These are phyloP conservation scores for Candida sakaeoensis DNA, from an alignment of 805 yeast species.

Conservation along the genomic window DNA sequence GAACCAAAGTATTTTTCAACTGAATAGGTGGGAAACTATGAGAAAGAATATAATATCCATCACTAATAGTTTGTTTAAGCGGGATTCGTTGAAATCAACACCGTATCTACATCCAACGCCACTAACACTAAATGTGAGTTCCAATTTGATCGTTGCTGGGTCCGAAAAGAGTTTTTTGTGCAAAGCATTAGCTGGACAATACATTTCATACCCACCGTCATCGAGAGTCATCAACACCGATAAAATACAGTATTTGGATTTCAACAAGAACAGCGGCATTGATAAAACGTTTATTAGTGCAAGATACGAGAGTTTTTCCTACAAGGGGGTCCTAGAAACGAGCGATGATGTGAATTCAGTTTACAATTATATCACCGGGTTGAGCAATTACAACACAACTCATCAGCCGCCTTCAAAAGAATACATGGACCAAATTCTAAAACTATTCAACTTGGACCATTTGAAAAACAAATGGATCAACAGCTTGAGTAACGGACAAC, in stretches of 20 bases:
- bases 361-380: slow-evolving; percentile 51
- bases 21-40: not conserved
- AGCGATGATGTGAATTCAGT: slow-evolving; percentile 65
- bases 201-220: slow-evolving; percentile 47
- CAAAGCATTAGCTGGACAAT: slow-evolving; percentile 53
- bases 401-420: slow-evolving; percentile 13
- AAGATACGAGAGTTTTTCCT: slow-evolving; percentile 71
- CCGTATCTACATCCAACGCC: not conserved
- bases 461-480: slow-evolving; percentile 74
- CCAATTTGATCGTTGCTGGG: slow-evolving; percentile 18
- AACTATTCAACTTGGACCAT: slow-evolving; percentile 50
- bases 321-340: slow-evolving; percentile 59
- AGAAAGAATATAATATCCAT: slow-evolving; percentile 4
- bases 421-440: slow-evolving; percentile 41
- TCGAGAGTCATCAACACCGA: slow-evolving; percentile 55
- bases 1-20: not conserved
- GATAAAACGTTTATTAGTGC: slow-evolving; percentile 75
- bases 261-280: slow-evolving; percentile 33
- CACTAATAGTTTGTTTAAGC: slow-evolving; percentile 1
- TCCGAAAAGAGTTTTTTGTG: slow-evolving; percentile 53
- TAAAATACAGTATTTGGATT: slow-evolving; percentile 29
- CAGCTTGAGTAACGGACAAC: slow-evolving; percentile 90
- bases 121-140: not conserved
- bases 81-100: not conserved
- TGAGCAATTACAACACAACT: slow-evolving; percentile 45